These are phyloP conservation scores for Astragalus glycyphyllos DNA, from an alignment of 306 rosid species.

Conservation along the genomic window DNA sequence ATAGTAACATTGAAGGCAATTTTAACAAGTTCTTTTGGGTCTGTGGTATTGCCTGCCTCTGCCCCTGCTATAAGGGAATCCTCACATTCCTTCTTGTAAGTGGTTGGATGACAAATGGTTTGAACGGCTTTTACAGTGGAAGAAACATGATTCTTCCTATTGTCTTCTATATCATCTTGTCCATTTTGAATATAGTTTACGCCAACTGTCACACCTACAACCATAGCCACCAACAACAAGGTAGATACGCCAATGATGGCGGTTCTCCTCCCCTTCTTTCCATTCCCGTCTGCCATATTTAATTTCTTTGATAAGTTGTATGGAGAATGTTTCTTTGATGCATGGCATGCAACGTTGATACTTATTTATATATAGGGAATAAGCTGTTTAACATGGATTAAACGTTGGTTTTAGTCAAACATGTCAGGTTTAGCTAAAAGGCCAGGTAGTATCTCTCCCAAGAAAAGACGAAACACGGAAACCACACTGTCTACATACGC, in stretches of 20 bases:
- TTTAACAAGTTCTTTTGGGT: constrained; percentile 37
- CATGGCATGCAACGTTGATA: too few relatives aligned
- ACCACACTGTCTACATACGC: background rate
- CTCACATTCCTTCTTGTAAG: constrained; percentile 50
- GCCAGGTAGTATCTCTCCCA: too few relatives aligned
- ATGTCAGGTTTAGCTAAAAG: too few relatives aligned
- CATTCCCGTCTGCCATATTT: background rate
- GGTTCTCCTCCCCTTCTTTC: constrained; percentile 4
- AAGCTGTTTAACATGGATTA: too few relatives aligned
- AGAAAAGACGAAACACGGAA: background rate
- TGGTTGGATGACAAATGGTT: constrained; percentile 59
- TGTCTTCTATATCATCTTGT: background rate
- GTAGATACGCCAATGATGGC: constrained; percentile 8
- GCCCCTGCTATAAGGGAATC: constrained; percentile 7
- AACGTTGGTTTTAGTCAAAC: too few relatives aligned
- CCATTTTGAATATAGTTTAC: background rate
- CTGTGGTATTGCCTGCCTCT: constrained; percentile 12
- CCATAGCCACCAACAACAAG: constrained; percentile 29
- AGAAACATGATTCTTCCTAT: background rate
- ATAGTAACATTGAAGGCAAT: constrained; percentile 54
- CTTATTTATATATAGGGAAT: too few relatives aligned
- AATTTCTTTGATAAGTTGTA: too few relatives aligned
- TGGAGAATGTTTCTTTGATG: too few relatives aligned
- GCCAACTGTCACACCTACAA: background rate
- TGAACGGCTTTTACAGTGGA: constrained; percentile 13